Evolutionary conservation across 164 flowering plant species (phyloP).

Genomic region (Euptelea pleiosperma): DNA sequence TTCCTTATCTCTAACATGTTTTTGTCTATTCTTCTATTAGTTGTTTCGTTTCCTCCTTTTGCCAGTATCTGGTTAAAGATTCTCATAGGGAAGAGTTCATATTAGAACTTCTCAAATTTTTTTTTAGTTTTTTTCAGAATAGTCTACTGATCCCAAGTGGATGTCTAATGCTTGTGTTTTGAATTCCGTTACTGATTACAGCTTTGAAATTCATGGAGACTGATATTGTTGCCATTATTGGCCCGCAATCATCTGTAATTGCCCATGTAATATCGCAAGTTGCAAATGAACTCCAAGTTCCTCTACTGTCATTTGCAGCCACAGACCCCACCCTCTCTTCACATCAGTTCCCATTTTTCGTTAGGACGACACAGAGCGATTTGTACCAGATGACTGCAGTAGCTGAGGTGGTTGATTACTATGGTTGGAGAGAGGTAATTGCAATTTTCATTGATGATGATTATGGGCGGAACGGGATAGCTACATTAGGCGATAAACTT

Average conservation of each 20-base stretch:
- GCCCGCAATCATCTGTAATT: constrained; percentile 81
- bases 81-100: neutral
- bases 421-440: constrained; percentile 72
- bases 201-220: constrained; percentile 82
- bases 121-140: too few relatives aligned
- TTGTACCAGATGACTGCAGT: constrained; percentile 79
- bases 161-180: constrained; percentile 6
- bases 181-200: constrained; percentile 22
- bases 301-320: constrained; percentile 79
- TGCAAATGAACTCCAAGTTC: constrained; percentile 81
- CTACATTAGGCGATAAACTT: constrained; percentile 67
- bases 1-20: neutral
- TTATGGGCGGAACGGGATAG: constrained; percentile 74
- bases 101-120: neutral
- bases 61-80: neutral
- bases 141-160: neutral
- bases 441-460: constrained; percentile 77
- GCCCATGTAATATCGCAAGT: constrained; percentile 75
- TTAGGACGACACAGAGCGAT: constrained; percentile 75
- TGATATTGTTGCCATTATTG: constrained; percentile 66
- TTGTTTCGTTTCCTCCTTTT: neutral
- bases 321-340: constrained; percentile 81
- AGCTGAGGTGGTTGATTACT: constrained; percentile 63
- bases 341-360: constrained; percentile 75
- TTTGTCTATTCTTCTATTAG: neutral